Evolutionary conservation across 441 rosid genomes (phyloP).

Genomic region (Gossypium aridum): DNA sequence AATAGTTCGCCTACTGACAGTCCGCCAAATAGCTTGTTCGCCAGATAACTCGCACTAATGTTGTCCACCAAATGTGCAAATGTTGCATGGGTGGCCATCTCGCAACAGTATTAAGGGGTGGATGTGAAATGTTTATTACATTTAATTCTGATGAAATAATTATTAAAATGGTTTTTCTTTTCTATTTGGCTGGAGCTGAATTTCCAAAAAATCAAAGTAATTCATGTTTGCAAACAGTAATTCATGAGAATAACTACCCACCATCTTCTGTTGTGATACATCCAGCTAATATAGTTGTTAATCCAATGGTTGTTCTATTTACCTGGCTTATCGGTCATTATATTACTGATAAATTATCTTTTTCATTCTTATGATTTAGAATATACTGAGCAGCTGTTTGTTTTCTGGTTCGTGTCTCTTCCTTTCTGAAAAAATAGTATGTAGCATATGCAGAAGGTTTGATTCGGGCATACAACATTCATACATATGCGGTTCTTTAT

Average conservation of each 20-base stretch:
- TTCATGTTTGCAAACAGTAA: background rate
- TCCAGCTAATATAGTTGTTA: background rate
- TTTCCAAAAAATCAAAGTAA: background rate
- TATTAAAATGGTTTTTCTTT: background rate
- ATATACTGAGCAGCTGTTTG: slow-evolving; percentile 5
- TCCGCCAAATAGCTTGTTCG: too few relatives aligned
- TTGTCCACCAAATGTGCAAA: too few relatives aligned
- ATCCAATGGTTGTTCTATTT: background rate
- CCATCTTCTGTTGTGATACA: background rate
- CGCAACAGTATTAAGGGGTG: background rate
- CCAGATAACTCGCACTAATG: too few relatives aligned
- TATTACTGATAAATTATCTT: slow-evolving; percentile 5
- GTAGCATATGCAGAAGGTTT: slow-evolving; percentile 99
- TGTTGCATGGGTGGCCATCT: too few relatives aligned
- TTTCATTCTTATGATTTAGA: slow-evolving; percentile 9
- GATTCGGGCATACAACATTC: slow-evolving; percentile 97
- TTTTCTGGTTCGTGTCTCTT: slow-evolving; percentile 27
- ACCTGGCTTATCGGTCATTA: background rate
- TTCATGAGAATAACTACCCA: background rate
- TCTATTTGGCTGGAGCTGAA: background rate
- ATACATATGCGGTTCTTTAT: slow-evolving; percentile 88
- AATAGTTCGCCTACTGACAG: too few relatives aligned
- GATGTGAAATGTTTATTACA: background rate
- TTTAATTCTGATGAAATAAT: background rate
- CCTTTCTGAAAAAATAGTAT: slow-evolving; percentile 37